Evolutionary conservation across 768 basidiomycete species (phyloP).

Genomic region (Termitomyces sp.): DNA sequence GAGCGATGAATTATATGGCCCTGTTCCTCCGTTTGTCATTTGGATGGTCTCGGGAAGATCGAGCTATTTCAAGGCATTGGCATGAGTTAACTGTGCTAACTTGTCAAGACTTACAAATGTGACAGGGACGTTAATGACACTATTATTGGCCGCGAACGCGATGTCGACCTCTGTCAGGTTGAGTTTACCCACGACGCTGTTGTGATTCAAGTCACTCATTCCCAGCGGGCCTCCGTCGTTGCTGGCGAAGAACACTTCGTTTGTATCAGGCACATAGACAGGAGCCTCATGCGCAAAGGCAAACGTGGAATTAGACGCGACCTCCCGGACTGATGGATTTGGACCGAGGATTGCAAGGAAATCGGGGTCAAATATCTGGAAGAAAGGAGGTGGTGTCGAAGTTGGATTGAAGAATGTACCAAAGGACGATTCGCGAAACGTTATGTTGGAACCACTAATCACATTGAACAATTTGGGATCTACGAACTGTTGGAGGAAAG

Average conservation of each 20-base stretch:
- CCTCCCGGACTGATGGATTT: slow-evolving; percentile 49
- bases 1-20: slow-evolving; percentile 52
- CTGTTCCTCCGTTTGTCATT: slow-evolving; percentile 70
- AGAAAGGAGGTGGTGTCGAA: slow-evolving; percentile 49
- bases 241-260: slow-evolving; percentile 69
- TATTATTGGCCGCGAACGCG: slow-evolving; percentile 31
- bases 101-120: slow-evolving; percentile 26
- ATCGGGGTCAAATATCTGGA: slow-evolving; percentile 42
- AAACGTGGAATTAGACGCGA: slow-evolving; percentile 56
- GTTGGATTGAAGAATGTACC: slow-evolving; percentile 56
- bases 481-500: slow-evolving; percentile 33
- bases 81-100: background rate
- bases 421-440: slow-evolving; percentile 33
- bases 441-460: slow-evolving; percentile 32
- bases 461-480: slow-evolving; percentile 49
- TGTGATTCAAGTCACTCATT: slow-evolving; percentile 56
- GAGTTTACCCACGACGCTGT: slow-evolving; percentile 60
- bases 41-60: slow-evolving; percentile 54
- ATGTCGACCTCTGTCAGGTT: slow-evolving; percentile 49
- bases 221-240: slow-evolving; percentile 64
- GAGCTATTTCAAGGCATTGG: slow-evolving; percentile 32
- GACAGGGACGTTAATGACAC: slow-evolving; percentile 44
- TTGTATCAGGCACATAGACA: slow-evolving; percentile 58
- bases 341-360: slow-evolving; percentile 59
- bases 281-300: slow-evolving; percentile 81